Base-by-base conservation (phyloP, 495 filamentous ascomycete genomes). In the Neurospora sp. region DNA sequence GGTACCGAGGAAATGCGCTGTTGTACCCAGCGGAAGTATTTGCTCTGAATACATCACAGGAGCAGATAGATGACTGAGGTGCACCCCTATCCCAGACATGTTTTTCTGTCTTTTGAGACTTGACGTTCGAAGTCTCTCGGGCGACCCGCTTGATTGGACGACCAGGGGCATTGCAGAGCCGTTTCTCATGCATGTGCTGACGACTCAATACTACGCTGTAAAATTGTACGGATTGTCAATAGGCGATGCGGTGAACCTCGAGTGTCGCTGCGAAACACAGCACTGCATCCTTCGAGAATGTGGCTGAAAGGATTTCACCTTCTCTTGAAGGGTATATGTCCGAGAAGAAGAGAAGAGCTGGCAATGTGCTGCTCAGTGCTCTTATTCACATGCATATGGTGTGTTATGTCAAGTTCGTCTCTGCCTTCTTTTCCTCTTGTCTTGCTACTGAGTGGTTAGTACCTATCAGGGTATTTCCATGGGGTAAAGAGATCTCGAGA, bases 111-210 rank as follows among this genome's bases (percentile, higher is more conserved):
- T 54, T 54, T 23, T 23, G 46, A 54, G n/a, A 54, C 46, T 54
- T 48, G 31, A 72, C 54, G 35, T 35, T 66, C 18, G 10, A 37
- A 59, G 72, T 39, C 66, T 70, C 69, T 35, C 71, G n/a, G 40
- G 66, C 39, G 37, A n/a, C 27, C 38, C 35, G 42, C 48, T 66
- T 69, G 37, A 77, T 77, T 77, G 76, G 76, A 73, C 31, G 54
- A 70, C 70, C 48, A 48, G 62, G n/a, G n/a, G n/a, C n/a, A n/a
- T n/a, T 74, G 76, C 71, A 75, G 73, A 75, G 70, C 48, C 75
- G 71, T 75, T 74, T 73, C 69, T 73, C 73, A 72, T 76, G 73
- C 76, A 78, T 72, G 70, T 75, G 62, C 70, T 71, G 76, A 74
- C 73, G 72, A 72, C 70, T 75, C 62, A 70, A 75, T 77, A 72